phyloP scores from a whole-genome alignment of 2,329 filamentous ascomycete genomes.

The Epicoccum sorghinum region DNA sequence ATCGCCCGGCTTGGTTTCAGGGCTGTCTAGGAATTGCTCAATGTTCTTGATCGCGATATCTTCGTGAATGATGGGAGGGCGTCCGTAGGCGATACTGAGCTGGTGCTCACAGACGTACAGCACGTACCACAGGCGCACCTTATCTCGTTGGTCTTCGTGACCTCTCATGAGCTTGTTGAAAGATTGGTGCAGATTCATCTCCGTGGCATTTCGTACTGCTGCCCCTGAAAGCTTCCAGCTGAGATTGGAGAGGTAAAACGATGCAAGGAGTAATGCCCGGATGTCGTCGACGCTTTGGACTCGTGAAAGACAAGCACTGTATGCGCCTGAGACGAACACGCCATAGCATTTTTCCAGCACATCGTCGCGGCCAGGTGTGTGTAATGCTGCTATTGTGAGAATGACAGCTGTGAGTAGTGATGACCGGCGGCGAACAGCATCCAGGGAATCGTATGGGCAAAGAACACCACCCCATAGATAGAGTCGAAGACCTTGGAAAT shows the following conservation, averaged over 20 bases:
- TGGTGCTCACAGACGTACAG: constrained; percentile 51
- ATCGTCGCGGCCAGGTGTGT: constrained; percentile 36
- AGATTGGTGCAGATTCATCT: constrained; percentile 49
- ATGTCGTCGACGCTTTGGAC: constrained; percentile 49
- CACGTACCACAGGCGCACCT: constrained; percentile 49
- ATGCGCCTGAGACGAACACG: constrained; percentile 41
- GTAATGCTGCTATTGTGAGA: constrained; percentile 38
- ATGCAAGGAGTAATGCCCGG: constrained; percentile 48
- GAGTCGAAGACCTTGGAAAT: constrained; percentile 38
- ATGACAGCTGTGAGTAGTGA: constrained; percentile 42
- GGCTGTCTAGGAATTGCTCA: constrained; percentile 41
- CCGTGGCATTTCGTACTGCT: constrained; percentile 48
- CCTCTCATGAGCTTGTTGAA: constrained; percentile 46
- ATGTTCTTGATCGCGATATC: constrained; percentile 46
- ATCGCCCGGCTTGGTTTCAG: constrained; percentile 37
- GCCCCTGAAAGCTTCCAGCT: constrained; percentile 50
- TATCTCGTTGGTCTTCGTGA: constrained; percentile 42
- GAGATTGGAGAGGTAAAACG: constrained; percentile 50
- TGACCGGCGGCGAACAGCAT: constrained; percentile 36
- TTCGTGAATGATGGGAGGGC: constrained; percentile 49
- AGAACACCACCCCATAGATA: constrained; percentile 44
- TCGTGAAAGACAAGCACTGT: constrained; percentile 42
- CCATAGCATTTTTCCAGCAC: constrained; percentile 41
- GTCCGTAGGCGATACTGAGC: constrained; percentile 50
- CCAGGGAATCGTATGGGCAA: constrained; percentile 38